Base-by-base conservation (phyloP, 2,329 filamentous ascomycete genomes). In the Passalora sequoiae region DNA sequence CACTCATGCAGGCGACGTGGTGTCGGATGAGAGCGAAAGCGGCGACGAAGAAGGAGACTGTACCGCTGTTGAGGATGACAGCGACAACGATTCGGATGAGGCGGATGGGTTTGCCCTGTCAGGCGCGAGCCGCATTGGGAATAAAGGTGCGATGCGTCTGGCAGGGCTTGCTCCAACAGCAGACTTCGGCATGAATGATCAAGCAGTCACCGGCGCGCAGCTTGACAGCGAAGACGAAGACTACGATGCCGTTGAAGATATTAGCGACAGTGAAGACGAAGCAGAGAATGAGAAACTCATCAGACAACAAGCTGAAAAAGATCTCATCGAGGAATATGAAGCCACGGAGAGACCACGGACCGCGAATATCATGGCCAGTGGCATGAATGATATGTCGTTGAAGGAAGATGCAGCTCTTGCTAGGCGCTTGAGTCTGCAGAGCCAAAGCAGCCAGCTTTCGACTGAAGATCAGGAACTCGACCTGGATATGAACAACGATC, bases 91-190 rank as follows among this genome's bases (percentile, higher is more conserved):
- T 10, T 38, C 32, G 13, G 51, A 58, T 27, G 55, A 61, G 40
- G 43, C 55, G 46, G 54, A 59, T 58, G 57, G 27, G 8, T 51
- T 49, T 48, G 59, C 60, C 60, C 60, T 62, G 60, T 53, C 58
- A 56, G 55, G 46, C 49, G 57, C 49, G 38, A 40, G 39, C 13
- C 33, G 43, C 22, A 39, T 36, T 43, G 45, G 46, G 38, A 53
- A 44, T 27, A 43, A 49, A 31, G 44, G 40, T 29, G 30, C 45
- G 32, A 37, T 50, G 49, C 57, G 51, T 40, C 51, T 59, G 58
- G 53, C 59, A 59, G 59, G 59, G 56, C 50, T 47, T 16, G 44
- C 46, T 13, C 15, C 36, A 20, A 37, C 41, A 13, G 40, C 43
- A 13, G 44, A 22, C 13, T 29, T 46, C 8, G 31, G 41, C 28